Conservation (phyloP, 1,284 basidiomycete genomes). For the Tremellales sp. region DNA sequence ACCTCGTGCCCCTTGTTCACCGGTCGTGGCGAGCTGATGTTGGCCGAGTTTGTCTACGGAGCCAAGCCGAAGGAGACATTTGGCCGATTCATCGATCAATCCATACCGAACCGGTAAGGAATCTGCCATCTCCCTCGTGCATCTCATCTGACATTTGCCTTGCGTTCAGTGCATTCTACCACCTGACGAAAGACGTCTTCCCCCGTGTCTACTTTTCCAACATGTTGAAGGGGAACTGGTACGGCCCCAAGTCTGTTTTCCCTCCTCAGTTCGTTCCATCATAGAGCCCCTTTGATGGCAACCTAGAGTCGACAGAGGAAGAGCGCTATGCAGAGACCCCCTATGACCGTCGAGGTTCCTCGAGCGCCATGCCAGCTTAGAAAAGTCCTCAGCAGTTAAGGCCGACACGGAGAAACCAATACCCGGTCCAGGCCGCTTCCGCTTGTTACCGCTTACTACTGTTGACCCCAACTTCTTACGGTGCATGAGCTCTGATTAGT, state of each 20-base stretch:
- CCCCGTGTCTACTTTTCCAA: slow-evolving; percentile 82
- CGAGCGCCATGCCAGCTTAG: too few species aligned
- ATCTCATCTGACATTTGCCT: neutral
- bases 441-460: too few species aligned
- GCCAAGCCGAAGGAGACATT: slow-evolving; percentile 83
- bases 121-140: neutral
- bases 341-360: too few species aligned
- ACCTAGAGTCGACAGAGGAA: neutral
- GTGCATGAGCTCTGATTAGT: too few species aligned
- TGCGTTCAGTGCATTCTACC: slow-evolving; percentile 69
- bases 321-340: too few species aligned
- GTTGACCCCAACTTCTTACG: too few species aligned
- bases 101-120: slow-evolving; percentile 53
- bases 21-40: slow-evolving; percentile 61
- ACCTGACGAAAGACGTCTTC: slow-evolving; percentile 87
- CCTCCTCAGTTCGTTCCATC: slow-evolving; percentile 36
- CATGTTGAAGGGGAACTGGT: slow-evolving; percentile 62
- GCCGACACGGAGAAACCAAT: too few species aligned
- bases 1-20: slow-evolving; percentile 51
- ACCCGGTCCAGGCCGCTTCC: too few species aligned
- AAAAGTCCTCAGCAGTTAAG: too few species aligned
- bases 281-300: too few species aligned
- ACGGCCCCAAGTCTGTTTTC: slow-evolving; percentile 44
- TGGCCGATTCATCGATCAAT: slow-evolving; percentile 63
- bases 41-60: slow-evolving; percentile 83